Evolutionary conservation across 2,329 filamentous ascomycete genomes (phyloP).

Genomic region (Rhexocercosporidium sp.): DNA sequence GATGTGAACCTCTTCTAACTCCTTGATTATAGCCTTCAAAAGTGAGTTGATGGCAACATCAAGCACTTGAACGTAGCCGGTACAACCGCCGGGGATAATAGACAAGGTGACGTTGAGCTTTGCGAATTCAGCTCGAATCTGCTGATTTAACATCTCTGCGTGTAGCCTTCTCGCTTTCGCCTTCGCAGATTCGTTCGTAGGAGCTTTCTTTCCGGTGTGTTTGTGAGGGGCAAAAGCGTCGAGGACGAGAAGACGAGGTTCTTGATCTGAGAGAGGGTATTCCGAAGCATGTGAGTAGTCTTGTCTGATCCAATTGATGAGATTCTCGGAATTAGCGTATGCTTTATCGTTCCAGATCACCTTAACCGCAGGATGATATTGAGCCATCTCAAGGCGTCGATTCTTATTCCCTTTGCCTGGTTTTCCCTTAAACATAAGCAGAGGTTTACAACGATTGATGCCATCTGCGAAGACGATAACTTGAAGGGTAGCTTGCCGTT

Average conservation of each 20-base stretch:
- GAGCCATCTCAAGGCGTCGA: too few relatives aligned
- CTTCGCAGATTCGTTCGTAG: background rate
- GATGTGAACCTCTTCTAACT: background rate
- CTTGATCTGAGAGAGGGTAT: background rate
- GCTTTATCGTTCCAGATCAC: background rate
- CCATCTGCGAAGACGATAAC: background rate
- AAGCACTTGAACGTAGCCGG: too few relatives aligned
- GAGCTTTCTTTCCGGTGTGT: background rate
- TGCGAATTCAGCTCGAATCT: too few relatives aligned
- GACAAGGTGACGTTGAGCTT: too few relatives aligned
- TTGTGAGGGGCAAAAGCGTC: background rate
- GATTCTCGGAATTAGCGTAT: background rate
- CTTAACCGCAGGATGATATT: background rate
- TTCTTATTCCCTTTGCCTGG: too few relatives aligned
- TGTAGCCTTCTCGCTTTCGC: background rate
- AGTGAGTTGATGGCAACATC: too few relatives aligned
- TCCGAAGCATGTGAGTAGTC: background rate
- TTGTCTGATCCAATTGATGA: background rate
- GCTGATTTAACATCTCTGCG: too few relatives aligned
- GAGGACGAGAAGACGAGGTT: background rate
- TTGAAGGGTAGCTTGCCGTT: background rate
- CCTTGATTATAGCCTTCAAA: too few relatives aligned
- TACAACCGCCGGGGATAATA: too few relatives aligned
- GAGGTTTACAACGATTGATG: background rate
- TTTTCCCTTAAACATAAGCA: background rate